Conservation (phyloP, 129 eudicot genomes). For the Helianthus annuus region HanXRQr2.0-SUNRISE NC_035436.2:5188551-5189050, state of each 20-base stretch:
- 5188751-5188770: slow-evolving; percentile 5
- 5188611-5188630: too few species aligned
- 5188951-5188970: neutral
- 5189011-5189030: neutral
- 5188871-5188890: slow-evolving; percentile 39
- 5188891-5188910: slow-evolving; percentile 58
- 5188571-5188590: too few species aligned
- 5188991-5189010: neutral
- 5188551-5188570: too few species aligned
- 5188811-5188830: slow-evolving; percentile 21
- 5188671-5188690: too few species aligned
- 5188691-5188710: neutral
- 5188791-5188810: slow-evolving; percentile 17
- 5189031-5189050: neutral
- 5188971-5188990: neutral
- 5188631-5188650: too few species aligned
- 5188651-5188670: too few species aligned
- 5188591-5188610: too few species aligned
- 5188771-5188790: slow-evolving; percentile 3
- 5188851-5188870: slow-evolving; percentile 8
- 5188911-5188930: slow-evolving; percentile 48
- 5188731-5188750: slow-evolving; percentile 11
- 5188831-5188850: slow-evolving; percentile 8
- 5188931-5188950: slow-evolving; percentile 55
- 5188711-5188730: slow-evolving; percentile 2